These are phyloP conservation scores for Jacaranda copaia DNA, from an alignment of 257 asterid genomes.

Conservation along the genomic window DNA sequence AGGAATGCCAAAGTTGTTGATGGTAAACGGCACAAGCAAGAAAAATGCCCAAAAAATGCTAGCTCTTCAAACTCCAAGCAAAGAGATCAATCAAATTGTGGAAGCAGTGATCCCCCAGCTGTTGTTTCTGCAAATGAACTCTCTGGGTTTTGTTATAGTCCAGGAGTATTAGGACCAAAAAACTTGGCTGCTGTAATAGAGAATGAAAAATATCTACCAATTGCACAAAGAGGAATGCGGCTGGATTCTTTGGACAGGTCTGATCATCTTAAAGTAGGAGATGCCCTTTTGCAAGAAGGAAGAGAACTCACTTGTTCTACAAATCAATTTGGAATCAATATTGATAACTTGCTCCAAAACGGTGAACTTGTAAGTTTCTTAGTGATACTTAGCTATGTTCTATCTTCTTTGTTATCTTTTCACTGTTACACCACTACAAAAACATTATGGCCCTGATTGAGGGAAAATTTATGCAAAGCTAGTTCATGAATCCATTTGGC, in stretches of 20 bases:
- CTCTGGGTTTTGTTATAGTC: conserved; percentile 28
- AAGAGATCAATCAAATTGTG: conserved; percentile 35
- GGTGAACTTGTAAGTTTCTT: conserved; percentile 66
- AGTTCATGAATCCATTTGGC: conserved; percentile 36
- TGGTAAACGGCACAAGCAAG: conserved; percentile 37
- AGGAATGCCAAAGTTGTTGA: conserved; percentile 47
- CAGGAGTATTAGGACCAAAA: conserved; percentile 45
- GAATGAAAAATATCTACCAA: conserved; percentile 40
- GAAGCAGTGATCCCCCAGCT: conserved; percentile 33
- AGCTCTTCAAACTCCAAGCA: conserved; percentile 45
- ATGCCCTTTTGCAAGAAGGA: conserved; percentile 39
- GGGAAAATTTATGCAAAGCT: conserved; percentile 17
- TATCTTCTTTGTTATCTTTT: conserved; percentile 10
- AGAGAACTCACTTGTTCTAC: conserved; percentile 37
- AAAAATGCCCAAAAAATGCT: conserved; percentile 33
- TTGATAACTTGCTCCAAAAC: conserved; percentile 45
- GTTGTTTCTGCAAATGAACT: conserved; percentile 37
- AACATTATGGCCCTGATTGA: conserved; percentile 16
- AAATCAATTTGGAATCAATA: conserved; percentile 31
- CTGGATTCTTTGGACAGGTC: conserved; percentile 44
- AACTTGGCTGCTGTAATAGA: conserved; percentile 35
- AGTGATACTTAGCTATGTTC: conserved; percentile 31
- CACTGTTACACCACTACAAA: not conserved
- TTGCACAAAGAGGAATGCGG: conserved; percentile 45
- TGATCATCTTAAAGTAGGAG: conserved; percentile 47